Percentiles rank a stretch among this genome's conserved stretches.
phyloP scores from a whole-genome alignment of 371 early-diverging fungal genomes.

The Lichtheimia ramosa region DNA sequence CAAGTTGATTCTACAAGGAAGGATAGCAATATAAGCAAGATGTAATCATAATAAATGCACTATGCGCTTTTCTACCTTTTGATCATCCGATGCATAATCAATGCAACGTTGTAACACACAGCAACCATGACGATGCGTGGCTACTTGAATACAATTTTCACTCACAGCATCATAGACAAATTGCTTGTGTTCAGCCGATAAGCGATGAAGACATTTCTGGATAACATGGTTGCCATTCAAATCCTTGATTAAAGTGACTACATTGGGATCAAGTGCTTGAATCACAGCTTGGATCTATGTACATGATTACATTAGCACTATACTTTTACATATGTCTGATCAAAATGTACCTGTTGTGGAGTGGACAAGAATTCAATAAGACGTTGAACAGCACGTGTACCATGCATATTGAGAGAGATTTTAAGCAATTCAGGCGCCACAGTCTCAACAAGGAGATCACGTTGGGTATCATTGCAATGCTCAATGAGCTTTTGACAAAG shows the following conservation, averaged over 20 bases:
- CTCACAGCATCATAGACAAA: constrained; percentile 91
- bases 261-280: constrained; percentile 71
- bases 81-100: constrained; percentile 75
- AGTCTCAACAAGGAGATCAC: constrained; percentile 66
- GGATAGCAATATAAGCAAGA: background rate
- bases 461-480: constrained; percentile 72
- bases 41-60: background rate
- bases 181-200: constrained; percentile 74
- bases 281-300: constrained; percentile 68
- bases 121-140: constrained; percentile 97
- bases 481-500: constrained; percentile 89
- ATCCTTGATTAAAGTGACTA: constrained; percentile 89
- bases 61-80: constrained; percentile 42
- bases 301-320: background rate
- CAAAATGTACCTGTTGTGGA: constrained; percentile 52
- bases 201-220: constrained; percentile 89
- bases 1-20: constrained; percentile 53
- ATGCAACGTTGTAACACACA: constrained; percentile 96
- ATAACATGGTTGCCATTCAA: constrained; percentile 98
- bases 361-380: constrained; percentile 81
- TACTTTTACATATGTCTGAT: background rate
- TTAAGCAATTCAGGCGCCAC: constrained; percentile 73
- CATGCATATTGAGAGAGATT: constrained; percentile 93
- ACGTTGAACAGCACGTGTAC: constrained; percentile 96
- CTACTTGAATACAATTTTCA: constrained; percentile 78